Evolutionary conservation across 2,329 filamentous ascomycete genomes (phyloP), one percentile per base, ranked within the genome.

Genomic region (Colletotrichum sp.): DNA sequence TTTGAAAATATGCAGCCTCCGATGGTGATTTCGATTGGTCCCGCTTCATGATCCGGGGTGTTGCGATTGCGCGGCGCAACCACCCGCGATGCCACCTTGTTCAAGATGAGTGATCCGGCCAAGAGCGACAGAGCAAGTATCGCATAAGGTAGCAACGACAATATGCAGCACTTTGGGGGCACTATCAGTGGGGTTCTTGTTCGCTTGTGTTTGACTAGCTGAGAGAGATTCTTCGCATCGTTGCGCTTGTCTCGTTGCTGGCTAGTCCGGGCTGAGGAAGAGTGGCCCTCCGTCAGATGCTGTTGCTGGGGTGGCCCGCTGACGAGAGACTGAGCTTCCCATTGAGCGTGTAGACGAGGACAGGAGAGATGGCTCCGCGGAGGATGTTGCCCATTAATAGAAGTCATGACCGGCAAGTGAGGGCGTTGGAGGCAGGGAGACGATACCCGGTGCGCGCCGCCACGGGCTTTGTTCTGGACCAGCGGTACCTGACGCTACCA

Each of bases 141-240:
- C 43, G 43, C 43, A 52, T 25, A 22, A 52, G 43, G n/a, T 52
- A 52, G 43, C 43, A 52, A 52, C n/a, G n/a, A 22, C 52, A 34
- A 28, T 34, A 48, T 58, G 66, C 55, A 32, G 8, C 43, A 18
- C 34, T 36, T 71, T 72, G 62, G 56, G 62, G 32, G 56, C 16
- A 16, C n/a, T 52, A 52, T 25, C 32, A 67, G 73, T 75, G 73
- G 69, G 62, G 62, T 72, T 36, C 36, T 34, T 43, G 34, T 67
- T 56, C 62, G 73, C 73, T 64, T 62, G 56, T 48, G 69, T 72
- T 75, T 75, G 73, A 72, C 73, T 75, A 75, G 62, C 56, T 64
- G 62, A 56, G 34, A 22, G 60, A 64, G 52, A 65, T 52, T 60
- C 66, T 70, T 70, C 48, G 48, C 28, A 72, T 72, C 52, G 32